These are phyloP conservation scores for Eleusine indica DNA, from an alignment of 176 grass and related monocot species.

Conservation along the genomic window DNA sequence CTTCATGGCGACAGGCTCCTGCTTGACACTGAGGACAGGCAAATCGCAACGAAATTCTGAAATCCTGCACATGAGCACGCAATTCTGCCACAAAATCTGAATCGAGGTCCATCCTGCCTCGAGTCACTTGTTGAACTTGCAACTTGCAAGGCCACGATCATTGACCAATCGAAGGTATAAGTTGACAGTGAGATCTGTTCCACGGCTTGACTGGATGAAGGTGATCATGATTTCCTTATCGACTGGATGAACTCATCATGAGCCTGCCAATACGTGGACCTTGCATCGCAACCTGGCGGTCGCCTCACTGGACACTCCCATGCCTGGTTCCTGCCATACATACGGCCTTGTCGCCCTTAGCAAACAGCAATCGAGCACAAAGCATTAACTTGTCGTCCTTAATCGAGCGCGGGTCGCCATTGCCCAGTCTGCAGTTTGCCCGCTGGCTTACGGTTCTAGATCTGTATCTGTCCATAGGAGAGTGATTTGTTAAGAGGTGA, in stretches of 20 bases:
- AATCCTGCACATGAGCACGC: constrained; percentile 25
- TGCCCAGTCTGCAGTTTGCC: neutral
- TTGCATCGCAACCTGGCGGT: neutral
- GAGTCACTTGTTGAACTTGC: neutral
- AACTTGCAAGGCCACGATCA: constrained; percentile 18
- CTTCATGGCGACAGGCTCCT: neutral
- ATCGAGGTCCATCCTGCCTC: neutral
- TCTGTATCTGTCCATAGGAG: too few species aligned
- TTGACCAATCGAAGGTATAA: constrained; percentile 6
- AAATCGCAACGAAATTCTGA: constrained; percentile 19
- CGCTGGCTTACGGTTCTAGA: neutral
- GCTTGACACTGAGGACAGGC: neutral
- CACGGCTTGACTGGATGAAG: constrained; percentile 10
- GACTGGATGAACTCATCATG: neutral
- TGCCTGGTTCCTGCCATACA: constrained; percentile 43
- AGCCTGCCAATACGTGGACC: constrained; percentile 21
- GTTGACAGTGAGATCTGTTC: neutral
- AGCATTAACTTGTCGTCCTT: constrained; percentile 8
- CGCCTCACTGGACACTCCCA: constrained; percentile 23
- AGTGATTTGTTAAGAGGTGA: too few species aligned
- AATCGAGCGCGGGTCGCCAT: neutral
- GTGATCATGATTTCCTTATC: constrained; percentile 20
- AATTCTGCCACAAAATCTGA: neutral
- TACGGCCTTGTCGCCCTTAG: constrained; percentile 27
- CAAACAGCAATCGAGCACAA: constrained; percentile 32